Base-by-base conservation (phyloP, 169 alveolate species). In the Cryptosporidium meleagridis region DNA sequence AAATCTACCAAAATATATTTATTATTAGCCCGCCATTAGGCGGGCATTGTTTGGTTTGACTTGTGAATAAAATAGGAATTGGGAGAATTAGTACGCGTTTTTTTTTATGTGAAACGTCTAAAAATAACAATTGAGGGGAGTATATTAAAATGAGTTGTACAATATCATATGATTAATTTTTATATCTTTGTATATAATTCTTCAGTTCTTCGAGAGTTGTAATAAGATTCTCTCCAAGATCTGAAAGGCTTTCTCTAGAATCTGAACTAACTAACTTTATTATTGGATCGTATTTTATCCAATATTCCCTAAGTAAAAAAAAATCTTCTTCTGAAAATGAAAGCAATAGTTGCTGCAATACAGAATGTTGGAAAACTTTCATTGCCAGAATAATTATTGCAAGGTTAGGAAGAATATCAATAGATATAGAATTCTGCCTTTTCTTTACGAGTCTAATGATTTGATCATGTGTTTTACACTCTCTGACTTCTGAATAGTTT, bases 361-460 rank as follows among this genome's bases (percentile, higher is more conserved):
- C 51, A 10, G 89, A 62, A 51, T 80, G 89, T 31, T 80, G 89
- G 55, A 80, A 80, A 16, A 80, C 52, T 41, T 80, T 80, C 21
- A 80, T 59, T 26, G 59, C 52, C 35, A 80, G 26, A 26, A 80
- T 48, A 26, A 80, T 62, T 4, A 59, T 48, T 0, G 65, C 67
- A 16, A 62, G 33, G 16, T 80, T 61, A 12, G 73, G 80, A 14
- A 80, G 59, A 16, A 80, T 61, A 3, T 80, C 75, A 39, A 58
- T 23, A 26, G 21, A 21, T 14, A 80, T 7, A 10, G 68, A 62
- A 51, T 41, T 23, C 29, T 62, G 44, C 23, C 33, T 65, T 44
- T 61, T 37, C n/a, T 45, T 80, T 23, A 29, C 9, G 3, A 80
- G 75, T 18, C 62, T 16, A 18, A 80, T 31, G 16, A 80, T 61